Base-by-base conservation (phyloP, 495 filamentous ascomycete species). In the Penicillium taxi region DNA sequence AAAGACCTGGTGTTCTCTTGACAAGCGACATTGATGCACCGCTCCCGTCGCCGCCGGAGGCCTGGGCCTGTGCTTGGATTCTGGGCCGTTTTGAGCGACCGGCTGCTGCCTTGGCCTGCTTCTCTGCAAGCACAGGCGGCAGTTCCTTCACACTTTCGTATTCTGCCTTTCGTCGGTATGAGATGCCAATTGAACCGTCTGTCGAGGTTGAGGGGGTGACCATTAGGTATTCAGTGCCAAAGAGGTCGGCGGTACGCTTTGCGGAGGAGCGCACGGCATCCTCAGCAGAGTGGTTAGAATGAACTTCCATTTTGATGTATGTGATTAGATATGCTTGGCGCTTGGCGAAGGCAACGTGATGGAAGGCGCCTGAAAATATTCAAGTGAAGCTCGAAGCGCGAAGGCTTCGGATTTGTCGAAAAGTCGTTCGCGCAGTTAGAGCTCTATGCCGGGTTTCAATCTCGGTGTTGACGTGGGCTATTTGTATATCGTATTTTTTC, bases 101-200 rank as follows among this genome's bases (percentile, higher is more conserved):
- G 7, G 73, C 58, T 9, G 74, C 65, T 8, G 82, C 78, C 34
- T 71, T 70, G 27, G 82, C 78, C 61, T 89, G 82, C 59, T 94
- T 95, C 37, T 82, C 81, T 35, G 85, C 90, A 9, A 98, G 74
- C 9, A 75, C 73, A 28, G 84, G 77, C n/a, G 91, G 91, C 20
- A 96, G 70, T 47, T 85, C 81, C 47, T 73, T 74, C 14, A 95
- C 82, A 47, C 83, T 66, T 46, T 80, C 72, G 53, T 98, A 98
- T 67, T 98, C 90, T 40, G 72, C 67, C 45, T 76, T 77, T 45
- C 84, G 75, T 42, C 78, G 65, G 33, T 74, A 70, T 6, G 77
- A 67, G 14, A 81, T 57, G 35, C 70, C 71, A 41, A 75, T 73
- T 12, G 58, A 57, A 17, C 57, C 55, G 42, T 60, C 54, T 48